Base-by-base conservation (phyloP, 139 green algal genomes). In the Eudorina sp. region DNA sequence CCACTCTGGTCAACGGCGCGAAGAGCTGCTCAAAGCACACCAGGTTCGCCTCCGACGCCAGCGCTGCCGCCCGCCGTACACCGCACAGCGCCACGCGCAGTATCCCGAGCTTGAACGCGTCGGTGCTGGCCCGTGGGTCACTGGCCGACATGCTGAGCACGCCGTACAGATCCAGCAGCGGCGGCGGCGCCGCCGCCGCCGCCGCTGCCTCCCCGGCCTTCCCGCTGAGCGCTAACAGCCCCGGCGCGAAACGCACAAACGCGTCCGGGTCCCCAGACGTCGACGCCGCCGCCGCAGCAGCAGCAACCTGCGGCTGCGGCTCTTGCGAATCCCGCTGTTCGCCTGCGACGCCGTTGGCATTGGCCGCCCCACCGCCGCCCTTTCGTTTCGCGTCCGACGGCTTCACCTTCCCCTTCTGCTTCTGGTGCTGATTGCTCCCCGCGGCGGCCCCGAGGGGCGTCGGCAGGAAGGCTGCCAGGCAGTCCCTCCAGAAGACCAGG, bases 401-500 rank as follows among this genome's bases (percentile, higher is more conserved):
- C 77, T 73, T 66, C 55, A n/a, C n/a, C 55, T 55, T 55, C 11
- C 48, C 23, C 48, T 29, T 31, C n/a, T 84, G 77, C 53, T 4
- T n/a, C 53, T 46, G 80, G 7, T 40, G 29, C 18, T 11, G 40
- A 19, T 7, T 53, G 64, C 66, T 48, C 18, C 19, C 31, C 0
- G 60, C 25, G 7, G 62, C 60, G 11, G 43, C n/a, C 3, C 1
- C 45, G 58, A 16, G 29, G 40, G 25, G 40, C 62, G 43, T 34
- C 46, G 82, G 85, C 68, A 86, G 1, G 45, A 91, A 93, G 14
- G 85, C 81, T 2, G 68, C 46, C 38, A 97, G 73, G 66, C 92
- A 43, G 45, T 86, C 86, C 36, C 86, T 79, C 4, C 94, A 86
- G 83, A 96, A 97, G 43, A 68, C 84, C 0, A 97, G 87, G 2